A percentile compares a stretch with the other conserved stretches of the same genome.
Evolutionary conservation across 345 rosid species (phyloP).

Genomic region (Corymbia maculata): DNA sequence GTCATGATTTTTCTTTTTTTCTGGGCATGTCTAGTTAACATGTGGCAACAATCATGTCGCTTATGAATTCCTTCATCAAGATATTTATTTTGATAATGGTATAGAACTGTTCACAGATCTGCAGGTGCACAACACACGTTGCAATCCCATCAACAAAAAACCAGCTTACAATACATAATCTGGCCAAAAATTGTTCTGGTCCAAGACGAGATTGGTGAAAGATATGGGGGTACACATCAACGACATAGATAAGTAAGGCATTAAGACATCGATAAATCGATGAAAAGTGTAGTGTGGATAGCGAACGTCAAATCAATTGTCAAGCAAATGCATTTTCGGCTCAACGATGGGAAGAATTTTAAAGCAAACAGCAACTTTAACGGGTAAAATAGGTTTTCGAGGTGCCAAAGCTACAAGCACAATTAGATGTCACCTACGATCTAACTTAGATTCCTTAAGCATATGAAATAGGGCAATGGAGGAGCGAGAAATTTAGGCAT

Average conservation of each 20-base stretch:
- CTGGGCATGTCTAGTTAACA: neutral
- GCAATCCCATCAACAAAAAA: neutral
- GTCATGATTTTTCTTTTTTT: neutral
- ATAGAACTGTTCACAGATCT: neutral
- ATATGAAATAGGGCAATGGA: neutral
- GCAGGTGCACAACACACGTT: neutral
- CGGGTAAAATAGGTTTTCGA: neutral
- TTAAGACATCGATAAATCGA: neutral
- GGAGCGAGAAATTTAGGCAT: neutral
- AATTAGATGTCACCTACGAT: neutral
- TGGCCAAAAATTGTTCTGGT: neutral
- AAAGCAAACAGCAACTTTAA: neutral
- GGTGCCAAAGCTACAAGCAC: neutral
- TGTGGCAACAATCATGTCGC: neutral
- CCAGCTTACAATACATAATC: neutral
- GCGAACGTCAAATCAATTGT: neutral
- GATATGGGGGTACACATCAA: neutral
- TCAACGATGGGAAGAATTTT: neutral
- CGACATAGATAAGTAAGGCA: neutral
- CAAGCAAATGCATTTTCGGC: neutral
- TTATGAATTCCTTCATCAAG: neutral
- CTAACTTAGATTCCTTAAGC: neutral
- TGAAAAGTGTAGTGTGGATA: neutral
- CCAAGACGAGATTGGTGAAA: neutral
- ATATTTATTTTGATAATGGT: neutral